Evolutionary conservation across 1,284 basidiomycete genomes (phyloP).

Genomic region (Mycocalia duriaeana): DNA sequence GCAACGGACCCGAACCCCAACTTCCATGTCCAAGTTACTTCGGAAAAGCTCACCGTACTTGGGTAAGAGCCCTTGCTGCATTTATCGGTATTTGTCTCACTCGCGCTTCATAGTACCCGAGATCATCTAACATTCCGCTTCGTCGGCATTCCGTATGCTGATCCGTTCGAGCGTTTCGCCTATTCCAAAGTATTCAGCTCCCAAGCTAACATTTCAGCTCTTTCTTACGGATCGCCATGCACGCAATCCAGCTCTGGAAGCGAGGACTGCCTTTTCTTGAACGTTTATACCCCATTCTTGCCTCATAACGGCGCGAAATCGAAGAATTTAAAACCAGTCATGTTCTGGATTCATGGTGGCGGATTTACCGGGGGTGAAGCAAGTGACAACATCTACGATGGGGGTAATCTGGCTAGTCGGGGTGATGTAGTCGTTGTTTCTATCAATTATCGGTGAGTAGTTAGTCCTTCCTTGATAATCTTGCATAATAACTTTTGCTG

Average conservation of each 20-base stretch:
- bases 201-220: conserved; percentile 19
- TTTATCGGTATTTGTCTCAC: neutral
- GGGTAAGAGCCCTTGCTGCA: conserved; percentile 19
- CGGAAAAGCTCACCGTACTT: conserved; percentile 16
- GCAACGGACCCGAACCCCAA: conserved; percentile 19
- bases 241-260: conserved; percentile 18
- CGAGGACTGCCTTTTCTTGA: conserved; percentile 30
- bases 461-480: neutral
- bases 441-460: conserved; percentile 35
- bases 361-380: conserved; percentile 34
- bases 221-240: conserved; percentile 24
- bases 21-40: conserved; percentile 23
- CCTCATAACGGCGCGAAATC: conserved; percentile 14
- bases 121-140: conserved; percentile 25
- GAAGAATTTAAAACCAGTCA: conserved; percentile 28
- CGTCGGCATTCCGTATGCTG: conserved; percentile 24
- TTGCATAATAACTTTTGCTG: too few relatives aligned
- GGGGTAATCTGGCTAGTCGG: conserved; percentile 35
- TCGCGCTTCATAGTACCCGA: conserved; percentile 18
- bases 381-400: conserved; percentile 33
- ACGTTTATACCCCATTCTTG: conserved; percentile 35
- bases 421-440: conserved; percentile 41
- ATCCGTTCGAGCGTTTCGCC: conserved; percentile 18
- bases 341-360: conserved; percentile 39
- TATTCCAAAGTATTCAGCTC: conserved; percentile 19